Evolutionary conservation across 331 rosid genomes (phyloP), one percentile per base, ranked within the genome.

Genomic region (Dryas integrifolia): DNA sequence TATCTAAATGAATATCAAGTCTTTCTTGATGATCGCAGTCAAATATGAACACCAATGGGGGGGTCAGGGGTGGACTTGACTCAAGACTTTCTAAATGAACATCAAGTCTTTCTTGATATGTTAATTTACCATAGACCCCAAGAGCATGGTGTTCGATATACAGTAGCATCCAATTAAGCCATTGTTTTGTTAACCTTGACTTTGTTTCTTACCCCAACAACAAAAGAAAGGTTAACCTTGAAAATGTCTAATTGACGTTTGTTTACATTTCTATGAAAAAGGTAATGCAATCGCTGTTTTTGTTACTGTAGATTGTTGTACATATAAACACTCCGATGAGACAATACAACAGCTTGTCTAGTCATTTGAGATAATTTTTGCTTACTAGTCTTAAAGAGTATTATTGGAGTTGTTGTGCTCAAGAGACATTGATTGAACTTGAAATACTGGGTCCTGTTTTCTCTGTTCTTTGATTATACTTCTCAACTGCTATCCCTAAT

Each of bases 401-500:
- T 30, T 30, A 30, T 30, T 30, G 35, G 35, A 30, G 35, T 30
- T 30, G 35, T 30, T 30, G 35, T 30, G 3, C 35, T 30, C 35
- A 30, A 30, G 35, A 30, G 35, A 30, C 35, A 30, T 30, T 30
- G 35, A 30, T 2, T 30, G 35, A 30, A 30, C 2, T 30, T 30
- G 35, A 30, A 1, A 30, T 30, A 30, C 0, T 30, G 35, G 35
- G 35, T 30, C 35, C 35, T 30, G 35, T 30, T 30, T 30, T 30
- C 35, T 30, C 35, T 30, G 35, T 30, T 30, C 35, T 30, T 30
- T 30, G 35, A 30, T 30, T 30, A 30, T 30, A 30, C 35, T 30
- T 30, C 43, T 58, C 41, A 65, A 67, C 55, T 10, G 10, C 59
- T 58, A 48, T 43, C 47, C 76, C 85, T 7, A 9, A 15, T 76